Evolutionary conservation across 2,329 filamentous ascomycete species (phyloP).

Genomic region (Basipetospora chlamydospora): DNA sequence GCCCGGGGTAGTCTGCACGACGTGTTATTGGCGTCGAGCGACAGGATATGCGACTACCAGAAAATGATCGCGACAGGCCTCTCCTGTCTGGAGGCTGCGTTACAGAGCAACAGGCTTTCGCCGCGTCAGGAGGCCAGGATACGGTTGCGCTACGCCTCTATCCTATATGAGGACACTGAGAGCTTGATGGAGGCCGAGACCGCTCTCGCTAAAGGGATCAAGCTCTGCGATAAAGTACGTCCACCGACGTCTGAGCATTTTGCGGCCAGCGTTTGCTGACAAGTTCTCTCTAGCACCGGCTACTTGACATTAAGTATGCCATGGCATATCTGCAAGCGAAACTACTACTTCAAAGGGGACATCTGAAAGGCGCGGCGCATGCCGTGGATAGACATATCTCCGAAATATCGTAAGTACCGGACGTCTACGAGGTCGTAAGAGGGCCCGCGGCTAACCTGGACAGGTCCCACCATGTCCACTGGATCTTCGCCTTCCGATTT

Average conservation of each 20-base stretch:
- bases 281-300: conserved; percentile 18
- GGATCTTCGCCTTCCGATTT: conserved; percentile 66
- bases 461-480: conserved; percentile 51
- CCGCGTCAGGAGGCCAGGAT: conserved; percentile 56
- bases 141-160: conserved; percentile 54
- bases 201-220: conserved; percentile 55
- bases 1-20: conserved; percentile 35
- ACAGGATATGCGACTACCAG: conserved; percentile 44
- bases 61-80: conserved; percentile 58
- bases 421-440: conserved; percentile 7
- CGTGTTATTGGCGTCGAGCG: conserved; percentile 33
- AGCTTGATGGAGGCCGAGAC: conserved; percentile 62
- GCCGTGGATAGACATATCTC: conserved; percentile 51
- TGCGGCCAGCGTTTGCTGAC: not conserved
- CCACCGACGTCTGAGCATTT: not conserved
- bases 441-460: not conserved
- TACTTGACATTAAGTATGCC: conserved; percentile 55
- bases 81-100: conserved; percentile 54
- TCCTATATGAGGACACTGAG: conserved; percentile 62
- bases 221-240: conserved; percentile 49
- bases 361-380: conserved; percentile 54
- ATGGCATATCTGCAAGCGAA: conserved; percentile 63
- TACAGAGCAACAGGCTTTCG: conserved; percentile 44
- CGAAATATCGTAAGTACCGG: not conserved
- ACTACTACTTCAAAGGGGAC: conserved; percentile 54